Conservation (phyloP, 2,329 filamentous ascomycete genomes). For the Calonectria fujianensis region DNA sequence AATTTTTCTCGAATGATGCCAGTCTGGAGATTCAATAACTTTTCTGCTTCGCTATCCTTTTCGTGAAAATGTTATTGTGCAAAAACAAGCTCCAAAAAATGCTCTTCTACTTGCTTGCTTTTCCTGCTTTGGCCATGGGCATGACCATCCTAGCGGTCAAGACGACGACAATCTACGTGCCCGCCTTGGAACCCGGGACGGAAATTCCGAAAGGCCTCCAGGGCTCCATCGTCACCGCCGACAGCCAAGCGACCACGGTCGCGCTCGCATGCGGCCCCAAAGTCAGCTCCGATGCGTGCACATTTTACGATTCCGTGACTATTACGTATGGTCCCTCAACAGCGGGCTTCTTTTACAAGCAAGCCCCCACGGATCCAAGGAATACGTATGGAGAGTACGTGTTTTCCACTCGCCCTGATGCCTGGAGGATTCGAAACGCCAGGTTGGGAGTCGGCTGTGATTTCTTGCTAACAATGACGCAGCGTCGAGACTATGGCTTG, state of each 20-base stretch:
- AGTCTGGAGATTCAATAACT: neutral
- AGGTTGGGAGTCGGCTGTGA: neutral
- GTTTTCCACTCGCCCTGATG: neutral
- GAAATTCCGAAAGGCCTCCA: neutral
- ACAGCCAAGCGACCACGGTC: neutral
- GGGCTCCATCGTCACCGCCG: neutral
- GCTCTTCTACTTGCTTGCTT: neutral
- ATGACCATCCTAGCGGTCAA: neutral
- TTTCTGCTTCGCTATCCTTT: neutral
- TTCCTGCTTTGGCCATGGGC: neutral
- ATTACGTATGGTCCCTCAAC: slow-evolving; percentile 1
- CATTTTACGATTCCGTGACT: slow-evolving; percentile 1
- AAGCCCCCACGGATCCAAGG: neutral
- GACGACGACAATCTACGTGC: neutral
- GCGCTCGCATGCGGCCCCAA: neutral
- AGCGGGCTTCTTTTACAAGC: neutral
- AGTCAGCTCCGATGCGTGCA: neutral
- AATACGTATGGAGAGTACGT: neutral
- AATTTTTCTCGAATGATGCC: neutral
- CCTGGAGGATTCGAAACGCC: neutral
- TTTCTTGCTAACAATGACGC: neutral
- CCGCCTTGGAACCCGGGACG: slow-evolving; percentile 1
- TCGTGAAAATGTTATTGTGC: neutral
- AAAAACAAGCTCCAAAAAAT: neutral
- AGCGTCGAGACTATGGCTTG: slow-evolving; percentile 11